phyloP scores from a whole-genome alignment of 1,284 basidiomycete genomes.

The Puccinia coronata region DNA sequence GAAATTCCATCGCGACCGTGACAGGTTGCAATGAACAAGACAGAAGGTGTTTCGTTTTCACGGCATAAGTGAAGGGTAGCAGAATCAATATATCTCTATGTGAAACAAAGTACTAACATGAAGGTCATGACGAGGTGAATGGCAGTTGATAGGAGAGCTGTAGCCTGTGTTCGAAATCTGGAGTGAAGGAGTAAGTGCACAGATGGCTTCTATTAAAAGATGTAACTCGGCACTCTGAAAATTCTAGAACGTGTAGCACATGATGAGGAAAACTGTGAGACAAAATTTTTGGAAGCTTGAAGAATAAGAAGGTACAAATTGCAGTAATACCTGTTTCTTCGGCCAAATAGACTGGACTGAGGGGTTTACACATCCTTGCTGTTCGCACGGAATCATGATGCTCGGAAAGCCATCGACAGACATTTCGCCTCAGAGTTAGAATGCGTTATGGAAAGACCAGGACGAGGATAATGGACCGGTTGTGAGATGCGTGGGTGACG shows the following conservation, averaged over 20 bases:
- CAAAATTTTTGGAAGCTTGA: background rate
- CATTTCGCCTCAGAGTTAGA: background rate
- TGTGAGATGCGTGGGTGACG: background rate
- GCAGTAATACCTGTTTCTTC: background rate
- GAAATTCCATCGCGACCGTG: background rate
- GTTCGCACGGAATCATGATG: constrained; percentile 10
- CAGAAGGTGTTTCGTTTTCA: background rate
- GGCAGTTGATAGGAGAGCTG: constrained; percentile 3
- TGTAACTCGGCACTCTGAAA: constrained; percentile 1
- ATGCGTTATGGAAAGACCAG: background rate
- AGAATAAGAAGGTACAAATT: background rate
- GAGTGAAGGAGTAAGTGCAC: constrained; percentile 12
- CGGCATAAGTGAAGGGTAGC: background rate
- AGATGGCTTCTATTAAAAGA: constrained; percentile 15
- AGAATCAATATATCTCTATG: too few species aligned
- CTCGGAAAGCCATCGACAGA: constrained; percentile 14
- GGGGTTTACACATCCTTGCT: background rate
- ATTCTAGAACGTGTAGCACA: background rate
- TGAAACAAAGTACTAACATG: background rate
- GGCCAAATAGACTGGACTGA: constrained; percentile 28
- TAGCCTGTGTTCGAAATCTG: background rate
- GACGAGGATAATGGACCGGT: background rate
- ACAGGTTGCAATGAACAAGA: background rate
- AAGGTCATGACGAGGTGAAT: background rate
- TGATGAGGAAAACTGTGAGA: background rate